Conservation (phyloP, 345 rosid species). For the Citrus unshiu region DNA sequence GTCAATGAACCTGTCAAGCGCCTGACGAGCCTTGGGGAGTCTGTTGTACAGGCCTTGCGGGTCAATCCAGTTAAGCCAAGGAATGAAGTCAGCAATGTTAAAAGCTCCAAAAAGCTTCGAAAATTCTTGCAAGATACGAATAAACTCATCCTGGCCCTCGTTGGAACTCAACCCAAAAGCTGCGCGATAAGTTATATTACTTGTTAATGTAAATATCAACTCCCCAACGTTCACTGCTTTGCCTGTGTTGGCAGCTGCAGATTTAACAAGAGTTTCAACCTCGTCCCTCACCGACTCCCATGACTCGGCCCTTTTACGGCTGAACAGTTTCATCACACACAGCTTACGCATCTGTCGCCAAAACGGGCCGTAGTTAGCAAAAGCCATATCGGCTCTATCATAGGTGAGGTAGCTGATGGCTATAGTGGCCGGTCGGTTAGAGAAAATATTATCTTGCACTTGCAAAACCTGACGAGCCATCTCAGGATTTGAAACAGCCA, state of each 20-base stretch:
- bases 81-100: constrained; percentile 80
- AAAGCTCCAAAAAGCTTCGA: constrained; percentile 95
- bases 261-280: constrained; percentile 48
- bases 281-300: constrained; percentile 93
- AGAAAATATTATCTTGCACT: constrained; percentile 81
- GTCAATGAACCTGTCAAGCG: constrained; percentile 79
- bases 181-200: constrained; percentile 71
- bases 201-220: constrained; percentile 62
- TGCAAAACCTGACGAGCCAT: constrained; percentile 77
- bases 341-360: constrained; percentile 99
- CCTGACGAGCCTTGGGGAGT: constrained; percentile 55
- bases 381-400: constrained; percentile 92
- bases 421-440: constrained; percentile 80
- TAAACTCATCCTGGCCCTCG: constrained; percentile 73
- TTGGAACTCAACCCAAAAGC: constrained; percentile 68
- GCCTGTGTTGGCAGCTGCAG: constrained; percentile 42
- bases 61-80: constrained; percentile 62
- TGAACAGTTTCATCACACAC: constrained; percentile 83
- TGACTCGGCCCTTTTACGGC: constrained; percentile 89
- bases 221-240: constrained; percentile 70
- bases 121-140: constrained; percentile 78
- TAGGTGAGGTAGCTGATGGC: constrained; percentile 87
- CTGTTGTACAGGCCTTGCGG: constrained; percentile 64
- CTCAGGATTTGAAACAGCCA: constrained; percentile 65
- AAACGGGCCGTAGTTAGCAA: constrained; percentile 92